A percentile compares a stretch with the other conserved stretches of the same genome.
Conservation (phyloP, 2,329 filamentous ascomycete genomes). For the Aspergillus aculeatinus region DNA sequence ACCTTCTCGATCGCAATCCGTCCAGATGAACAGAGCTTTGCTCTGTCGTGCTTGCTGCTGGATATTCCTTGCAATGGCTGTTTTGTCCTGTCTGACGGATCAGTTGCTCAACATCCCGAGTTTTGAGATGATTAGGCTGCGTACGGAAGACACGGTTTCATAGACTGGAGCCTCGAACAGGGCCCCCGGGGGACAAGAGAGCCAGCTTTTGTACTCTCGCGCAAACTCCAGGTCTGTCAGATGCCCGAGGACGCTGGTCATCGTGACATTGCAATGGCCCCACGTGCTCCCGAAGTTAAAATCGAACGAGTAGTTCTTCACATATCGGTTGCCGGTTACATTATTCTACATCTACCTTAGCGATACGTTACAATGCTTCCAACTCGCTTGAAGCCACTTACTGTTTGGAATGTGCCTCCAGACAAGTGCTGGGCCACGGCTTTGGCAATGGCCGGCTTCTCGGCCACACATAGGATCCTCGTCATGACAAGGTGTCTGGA, state of each 20-base stretch:
- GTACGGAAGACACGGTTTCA: conserved; percentile 65
- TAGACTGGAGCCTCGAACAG: conserved; percentile 80
- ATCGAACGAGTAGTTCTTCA: conserved; percentile 92
- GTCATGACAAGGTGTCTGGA: conserved; percentile 8
- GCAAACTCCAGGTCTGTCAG: conserved; percentile 79
- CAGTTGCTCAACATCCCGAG: not conserved
- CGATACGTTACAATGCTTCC: not conserved
- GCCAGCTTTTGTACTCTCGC: conserved; percentile 73
- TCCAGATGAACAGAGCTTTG: conserved; percentile 91
- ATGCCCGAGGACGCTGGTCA: conserved; percentile 92
- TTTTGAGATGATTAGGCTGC: conserved; percentile 16
- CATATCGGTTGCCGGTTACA: conserved; percentile 68
- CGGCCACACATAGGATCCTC: conserved; percentile 71
- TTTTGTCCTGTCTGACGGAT: conserved; percentile 62
- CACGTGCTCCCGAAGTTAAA: conserved; percentile 81
- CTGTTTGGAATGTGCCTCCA: conserved; percentile 69
- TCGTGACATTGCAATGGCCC: conserved; percentile 80
- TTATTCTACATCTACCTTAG: conserved; percentile 55
- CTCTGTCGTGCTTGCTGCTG: conserved; percentile 70
- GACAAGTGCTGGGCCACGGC: conserved; percentile 87
- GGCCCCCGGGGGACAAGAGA: conserved; percentile 70
- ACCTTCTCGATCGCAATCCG: conserved; percentile 95
- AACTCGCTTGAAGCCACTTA: conserved; percentile 46
- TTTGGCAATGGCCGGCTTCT: conserved; percentile 94
- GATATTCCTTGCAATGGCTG: conserved; percentile 80